These are phyloP conservation scores for Haberlea rhodopensis DNA, from an alignment of 257 asterid genomes.

Conservation along the genomic window DNA sequence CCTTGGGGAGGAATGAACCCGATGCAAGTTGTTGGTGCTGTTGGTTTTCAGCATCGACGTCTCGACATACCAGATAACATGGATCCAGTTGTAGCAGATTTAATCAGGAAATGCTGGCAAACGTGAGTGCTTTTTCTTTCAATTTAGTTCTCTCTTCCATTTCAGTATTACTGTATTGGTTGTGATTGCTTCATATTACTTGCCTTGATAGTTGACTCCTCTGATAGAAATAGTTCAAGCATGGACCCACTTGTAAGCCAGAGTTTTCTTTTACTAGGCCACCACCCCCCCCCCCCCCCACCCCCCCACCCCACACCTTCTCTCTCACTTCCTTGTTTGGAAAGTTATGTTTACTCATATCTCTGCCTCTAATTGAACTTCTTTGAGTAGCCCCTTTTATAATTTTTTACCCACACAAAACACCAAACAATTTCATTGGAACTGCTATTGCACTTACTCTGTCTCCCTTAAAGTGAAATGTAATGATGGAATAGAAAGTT, in stretches of 20 bases:
- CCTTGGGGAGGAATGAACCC: conserved; percentile 99
- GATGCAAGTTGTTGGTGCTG: conserved; percentile 98
- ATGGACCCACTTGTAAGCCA: not conserved
- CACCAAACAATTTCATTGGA: not conserved
- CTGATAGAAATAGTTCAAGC: not conserved
- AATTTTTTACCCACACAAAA: not conserved
- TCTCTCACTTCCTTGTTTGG: too few species aligned
- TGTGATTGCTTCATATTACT: not conserved
- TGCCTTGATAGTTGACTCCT: not conserved
- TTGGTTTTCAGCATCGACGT: conserved; percentile 95
- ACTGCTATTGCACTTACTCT: not conserved
- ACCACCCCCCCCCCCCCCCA: too few species aligned
- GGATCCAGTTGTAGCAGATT: conserved; percentile 70
- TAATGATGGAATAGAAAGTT: not conserved
- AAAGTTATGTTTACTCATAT: not conserved
- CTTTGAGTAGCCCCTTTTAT: not conserved
- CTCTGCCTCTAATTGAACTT: not conserved
- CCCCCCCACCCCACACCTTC: too few species aligned
- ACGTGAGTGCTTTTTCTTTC: conserved; percentile 53
- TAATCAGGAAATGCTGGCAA: conserved; percentile 84
- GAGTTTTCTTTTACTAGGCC: not conserved
- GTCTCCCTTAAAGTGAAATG: not conserved
- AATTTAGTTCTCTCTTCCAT: not conserved
- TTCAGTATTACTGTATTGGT: not conserved
- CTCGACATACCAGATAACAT: conserved; percentile 82